A percentile compares a stretch with the other conserved stretches of the same genome.
Conservation (phyloP, 257 asterid genomes). For the Scutellaria baicalensis region DNA sequence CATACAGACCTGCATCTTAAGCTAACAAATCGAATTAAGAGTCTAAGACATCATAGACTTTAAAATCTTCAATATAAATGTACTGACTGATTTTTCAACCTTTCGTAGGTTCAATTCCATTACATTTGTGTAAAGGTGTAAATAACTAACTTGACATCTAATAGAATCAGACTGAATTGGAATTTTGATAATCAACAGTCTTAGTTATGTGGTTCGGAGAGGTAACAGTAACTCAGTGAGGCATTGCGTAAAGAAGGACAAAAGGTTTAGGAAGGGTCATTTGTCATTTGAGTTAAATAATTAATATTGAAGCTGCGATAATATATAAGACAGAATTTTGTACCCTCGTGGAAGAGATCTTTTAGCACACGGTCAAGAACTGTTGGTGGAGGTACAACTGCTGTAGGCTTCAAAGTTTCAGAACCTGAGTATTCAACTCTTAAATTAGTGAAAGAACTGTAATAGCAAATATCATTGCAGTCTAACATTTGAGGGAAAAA, state of each 20-base stretch:
- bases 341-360: constrained; percentile 82
- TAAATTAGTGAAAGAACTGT: constrained; percentile 12
- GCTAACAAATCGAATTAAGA: not conserved
- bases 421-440: constrained; percentile 55
- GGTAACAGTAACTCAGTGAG: constrained; percentile 10
- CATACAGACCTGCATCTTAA: constrained; percentile 4
- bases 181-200: not conserved
- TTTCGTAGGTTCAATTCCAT: constrained; percentile 14
- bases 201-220: not conserved
- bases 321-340: not conserved
- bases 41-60: not conserved
- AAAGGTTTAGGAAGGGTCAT: not conserved
- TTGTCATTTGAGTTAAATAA: constrained; percentile 5
- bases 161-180: not conserved
- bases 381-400: constrained; percentile 83
- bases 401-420: constrained; percentile 61
- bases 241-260: not conserved
- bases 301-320: constrained; percentile 7
- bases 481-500: not conserved
- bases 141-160: not conserved
- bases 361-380: constrained; percentile 94
- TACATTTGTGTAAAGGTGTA: not conserved
- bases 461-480: not conserved
- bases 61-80: not conserved
- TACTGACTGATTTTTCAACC: not conserved